Evolutionary conservation across 2,329 filamentous ascomycete genomes (phyloP), one percentile per base, ranked within the genome.

Genomic region (Ascochyta viciae-villosae): DNA sequence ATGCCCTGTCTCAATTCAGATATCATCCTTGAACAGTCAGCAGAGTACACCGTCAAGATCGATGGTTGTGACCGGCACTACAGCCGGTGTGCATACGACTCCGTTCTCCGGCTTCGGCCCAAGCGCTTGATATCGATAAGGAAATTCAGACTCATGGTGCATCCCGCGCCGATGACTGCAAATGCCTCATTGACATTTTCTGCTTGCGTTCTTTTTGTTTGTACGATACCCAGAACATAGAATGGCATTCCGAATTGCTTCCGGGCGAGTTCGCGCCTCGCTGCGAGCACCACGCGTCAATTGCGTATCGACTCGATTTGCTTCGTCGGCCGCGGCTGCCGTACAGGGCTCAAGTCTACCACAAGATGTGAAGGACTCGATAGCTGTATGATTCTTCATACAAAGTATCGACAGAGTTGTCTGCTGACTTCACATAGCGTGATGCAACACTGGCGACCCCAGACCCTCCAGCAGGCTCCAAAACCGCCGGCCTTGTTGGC

Each of bases 401-500:
- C 12, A 9, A 15, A 15, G 22, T n/a, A 5, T 2, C 8, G 16
- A n/a, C 26, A n/a, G 16, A 3, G 24, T 6, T 33, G 13, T 22
- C 10, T 43, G 34, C 63, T 73, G 23, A 71, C 31, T 8, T 0
- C 6, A 7, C 8, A 24, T 38, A 77, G 74, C 69, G 69, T 44
- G 72, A 74, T 41, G 58, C 72, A 5, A 60, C 63, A 27, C 65
- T 89, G 12, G 82, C 89, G 9, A 91, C 89, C 64, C 84, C 89
- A 44, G 92, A 96, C 70, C 91, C 92, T 33, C 71, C 87, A 13
- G 68, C 85, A 43, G 89, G 92, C 76, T 95, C 92, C 0, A 80
- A 86, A 66, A 96, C 91, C 62, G 85, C 87, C 31, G 83, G 87
- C 27, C 84, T 96, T 57, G 86, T 96, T 62, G 83, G 86, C 64